phyloP scores from a whole-genome alignment of 768 basidiomycete genomes.

The Termitomyces sp. region DNA sequence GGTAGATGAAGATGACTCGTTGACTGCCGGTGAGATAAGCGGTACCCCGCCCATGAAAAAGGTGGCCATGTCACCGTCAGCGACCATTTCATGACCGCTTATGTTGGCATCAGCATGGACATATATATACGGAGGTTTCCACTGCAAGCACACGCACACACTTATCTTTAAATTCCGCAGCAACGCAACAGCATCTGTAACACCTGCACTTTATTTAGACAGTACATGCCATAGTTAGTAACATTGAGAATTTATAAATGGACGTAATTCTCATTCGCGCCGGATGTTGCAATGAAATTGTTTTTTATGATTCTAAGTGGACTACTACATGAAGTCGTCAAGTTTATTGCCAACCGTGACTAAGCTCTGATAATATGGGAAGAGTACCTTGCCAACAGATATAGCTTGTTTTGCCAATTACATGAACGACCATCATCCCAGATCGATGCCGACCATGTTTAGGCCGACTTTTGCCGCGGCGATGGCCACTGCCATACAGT shows the following conservation, averaged over 20 bases:
- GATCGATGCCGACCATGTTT: too few species aligned
- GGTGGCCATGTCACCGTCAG: slow-evolving; percentile 39
- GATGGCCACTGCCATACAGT: too few species aligned
- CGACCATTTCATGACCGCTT: slow-evolving; percentile 10
- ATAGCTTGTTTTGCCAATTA: too few species aligned
- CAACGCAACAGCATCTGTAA: slow-evolving; percentile 20
- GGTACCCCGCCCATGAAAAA: slow-evolving; percentile 68
- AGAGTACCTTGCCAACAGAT: too few species aligned
- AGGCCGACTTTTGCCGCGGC: too few species aligned
- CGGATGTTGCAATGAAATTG: not conserved
- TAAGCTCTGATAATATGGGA: too few species aligned
- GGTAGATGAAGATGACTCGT: slow-evolving; percentile 48
- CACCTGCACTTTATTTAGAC: slow-evolving; percentile 16
- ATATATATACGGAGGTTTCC: slow-evolving; percentile 8
- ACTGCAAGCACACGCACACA: slow-evolving; percentile 6
- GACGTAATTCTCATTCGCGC: not conserved
- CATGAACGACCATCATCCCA: too few species aligned
- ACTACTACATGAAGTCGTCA: too few species aligned
- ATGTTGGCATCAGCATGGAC: slow-evolving; percentile 6
- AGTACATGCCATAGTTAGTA: slow-evolving; percentile 13
- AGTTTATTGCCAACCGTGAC: too few species aligned
- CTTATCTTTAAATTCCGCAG: slow-evolving; percentile 13
- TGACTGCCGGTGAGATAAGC: slow-evolving; percentile 32
- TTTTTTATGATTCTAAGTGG: too few species aligned
- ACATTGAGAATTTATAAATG: not conserved